Evolutionary conservation across 306 rosid species (phyloP).

Genomic region (Medicago lupulina): DNA sequence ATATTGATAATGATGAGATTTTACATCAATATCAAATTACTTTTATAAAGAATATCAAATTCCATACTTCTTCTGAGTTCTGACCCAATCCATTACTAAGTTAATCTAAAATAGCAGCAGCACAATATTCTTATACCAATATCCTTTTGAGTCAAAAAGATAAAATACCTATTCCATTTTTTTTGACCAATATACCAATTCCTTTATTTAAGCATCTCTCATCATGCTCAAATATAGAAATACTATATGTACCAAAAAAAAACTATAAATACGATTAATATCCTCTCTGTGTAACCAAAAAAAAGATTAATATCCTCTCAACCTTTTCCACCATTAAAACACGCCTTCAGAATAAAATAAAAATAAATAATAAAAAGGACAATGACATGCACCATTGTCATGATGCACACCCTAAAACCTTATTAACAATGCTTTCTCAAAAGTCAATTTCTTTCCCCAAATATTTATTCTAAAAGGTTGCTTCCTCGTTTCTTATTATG

Average conservation of each 20-base stretch:
- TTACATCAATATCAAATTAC: neutral
- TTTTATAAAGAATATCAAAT: neutral
- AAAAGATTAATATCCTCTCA: no score
- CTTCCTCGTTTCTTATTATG: neutral
- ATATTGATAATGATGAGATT: no score
- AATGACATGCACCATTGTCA: neutral
- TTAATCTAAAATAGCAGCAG: neutral
- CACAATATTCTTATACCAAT: neutral
- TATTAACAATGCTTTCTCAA: neutral
- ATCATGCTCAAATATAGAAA: neutral
- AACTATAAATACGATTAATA: neutral
- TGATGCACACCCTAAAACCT: conserved; percentile 27
- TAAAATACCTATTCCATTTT: neutral
- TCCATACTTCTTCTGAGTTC: neutral
- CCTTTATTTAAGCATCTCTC: neutral
- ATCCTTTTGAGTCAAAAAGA: neutral
- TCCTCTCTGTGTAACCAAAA: neutral
- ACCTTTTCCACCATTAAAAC: neutral
- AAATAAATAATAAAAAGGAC: neutral
- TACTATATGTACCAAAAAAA: no score
- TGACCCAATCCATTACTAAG: neutral
- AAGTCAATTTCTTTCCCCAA: conserved; percentile 28
- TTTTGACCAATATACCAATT: neutral
- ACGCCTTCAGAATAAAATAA: neutral
- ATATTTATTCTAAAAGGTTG: neutral